phyloP scores from a whole-genome alignment of 2,329 filamentous ascomycete genomes.

The Talaromyces verruculosus region DNA sequence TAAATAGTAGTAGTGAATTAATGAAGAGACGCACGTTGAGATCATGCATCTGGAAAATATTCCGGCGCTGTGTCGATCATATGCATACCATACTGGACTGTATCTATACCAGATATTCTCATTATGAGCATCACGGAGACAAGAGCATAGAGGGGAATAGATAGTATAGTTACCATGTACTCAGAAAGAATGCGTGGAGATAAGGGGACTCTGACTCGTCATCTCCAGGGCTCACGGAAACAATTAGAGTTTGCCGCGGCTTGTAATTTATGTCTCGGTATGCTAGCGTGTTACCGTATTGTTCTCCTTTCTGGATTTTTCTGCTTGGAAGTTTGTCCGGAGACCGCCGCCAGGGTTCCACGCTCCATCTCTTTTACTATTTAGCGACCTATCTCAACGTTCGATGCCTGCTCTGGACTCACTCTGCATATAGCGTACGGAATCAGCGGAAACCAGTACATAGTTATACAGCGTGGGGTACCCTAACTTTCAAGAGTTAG shows the following conservation, averaged over 20 bases:
- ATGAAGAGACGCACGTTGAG: background rate
- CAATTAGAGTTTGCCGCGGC: conserved; percentile 3
- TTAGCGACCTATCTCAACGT: background rate
- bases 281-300: background rate
- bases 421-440: background rate
- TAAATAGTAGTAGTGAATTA: background rate
- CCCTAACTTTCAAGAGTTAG: conserved; percentile 1
- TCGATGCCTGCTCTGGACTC: background rate
- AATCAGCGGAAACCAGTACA: background rate
- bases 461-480: background rate
- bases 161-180: no score
- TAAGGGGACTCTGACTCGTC: background rate
- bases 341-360: background rate
- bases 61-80: background rate
- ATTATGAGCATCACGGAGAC: background rate
- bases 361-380: background rate
- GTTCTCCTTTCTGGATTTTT: background rate
- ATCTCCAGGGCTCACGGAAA: background rate
- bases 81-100: background rate
- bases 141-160: no score
- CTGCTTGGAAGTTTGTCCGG: background rate
- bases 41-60: background rate
- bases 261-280: background rate
- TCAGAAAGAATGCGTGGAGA: background rate
- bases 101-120: background rate